Evolutionary conservation across 495 filamentous ascomycete species (phyloP).

Genomic region (Trichoderma asperelloides): DNA sequence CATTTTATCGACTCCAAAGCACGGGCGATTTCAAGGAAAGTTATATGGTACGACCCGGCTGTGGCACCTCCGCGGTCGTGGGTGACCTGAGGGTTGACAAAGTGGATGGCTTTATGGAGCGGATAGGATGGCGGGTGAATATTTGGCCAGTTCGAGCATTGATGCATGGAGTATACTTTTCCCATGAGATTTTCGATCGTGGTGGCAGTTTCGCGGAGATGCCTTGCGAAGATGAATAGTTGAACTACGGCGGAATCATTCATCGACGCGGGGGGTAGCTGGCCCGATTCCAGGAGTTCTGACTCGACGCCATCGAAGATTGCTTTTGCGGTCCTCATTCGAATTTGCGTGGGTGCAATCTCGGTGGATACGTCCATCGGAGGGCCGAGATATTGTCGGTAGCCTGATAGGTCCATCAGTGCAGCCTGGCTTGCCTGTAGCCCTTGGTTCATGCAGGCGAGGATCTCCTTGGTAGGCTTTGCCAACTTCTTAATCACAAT

Average conservation of each 20-base stretch:
- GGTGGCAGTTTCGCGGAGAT: constrained; percentile 43
- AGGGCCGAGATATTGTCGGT: constrained; percentile 28
- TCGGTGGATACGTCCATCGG: constrained; percentile 25
- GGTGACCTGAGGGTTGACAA: constrained; percentile 46
- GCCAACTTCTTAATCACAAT: constrained; percentile 24
- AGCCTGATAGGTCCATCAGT: constrained; percentile 40
- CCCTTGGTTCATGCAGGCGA: constrained; percentile 34
- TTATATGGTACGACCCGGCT: constrained; percentile 20
- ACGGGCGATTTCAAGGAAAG: constrained; percentile 20
- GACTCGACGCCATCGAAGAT: constrained; percentile 30
- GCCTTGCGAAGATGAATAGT: constrained; percentile 47
- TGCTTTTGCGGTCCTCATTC: constrained; percentile 18
- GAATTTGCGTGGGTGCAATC: constrained; percentile 26
- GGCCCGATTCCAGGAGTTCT: constrained; percentile 19
- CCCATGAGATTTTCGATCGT: constrained; percentile 33
- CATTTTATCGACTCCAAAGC: constrained; percentile 42
- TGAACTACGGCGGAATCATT: constrained; percentile 35
- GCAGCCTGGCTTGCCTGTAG: constrained; percentile 36
- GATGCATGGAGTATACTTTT: constrained; percentile 39
- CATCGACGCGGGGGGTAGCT: constrained; percentile 10
- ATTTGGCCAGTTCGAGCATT: constrained; percentile 24
- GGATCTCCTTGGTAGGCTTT: constrained; percentile 34
- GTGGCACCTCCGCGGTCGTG: constrained; percentile 51
- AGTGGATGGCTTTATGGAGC: constrained; percentile 39
- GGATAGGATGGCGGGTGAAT: constrained; percentile 44